Base-by-base conservation (phyloP, 768 basidiomycete genomes). In the Tricholoma terreum region DNA sequence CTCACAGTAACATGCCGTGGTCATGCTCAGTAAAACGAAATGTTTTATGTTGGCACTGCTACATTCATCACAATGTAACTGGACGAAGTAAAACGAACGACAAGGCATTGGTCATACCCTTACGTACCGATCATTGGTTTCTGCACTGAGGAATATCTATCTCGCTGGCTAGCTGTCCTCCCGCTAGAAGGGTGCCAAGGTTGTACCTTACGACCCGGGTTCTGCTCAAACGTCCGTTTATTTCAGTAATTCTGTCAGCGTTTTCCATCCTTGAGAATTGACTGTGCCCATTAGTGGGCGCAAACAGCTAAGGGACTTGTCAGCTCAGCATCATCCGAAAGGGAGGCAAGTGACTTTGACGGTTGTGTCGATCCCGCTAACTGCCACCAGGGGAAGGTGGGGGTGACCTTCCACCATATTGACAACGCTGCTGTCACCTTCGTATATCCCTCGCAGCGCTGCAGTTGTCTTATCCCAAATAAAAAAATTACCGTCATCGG, bases 321-420 rank as follows among this genome's bases (percentile, higher is more conserved):
- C 11, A 61, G 31, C 51, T 31, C 31, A 43, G 33, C 6, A 19
- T 46, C 22, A 59, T 15, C 33, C 19, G 21, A 33, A 30, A 50
- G 45, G 17, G 42, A 50, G 7, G 31, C 10, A 34, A 21, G 24
- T 21, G 53, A 89, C 90, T 80, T 96, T 95, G 48, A 94, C 81
- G 9, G 90, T 91, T 10, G 78, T 74, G 65, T 95, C 94, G 50
- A 96, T 94, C 1, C 94, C 94, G 67, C 88, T 90, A 43, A 89
- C 86, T 3, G 92, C 92, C n/a, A 93, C 68, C 19, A 95, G 71
- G 0, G 93, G 92, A 14, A 94, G 72, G 42, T 83, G 79, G 0
- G 93, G 82, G 77, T 95, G 92, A 0, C 84, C 84, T 70, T 94
- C 92, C 52, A 96, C 83, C 64, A 89, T 89, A 67, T 95, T 96